Base-by-base conservation (phyloP, 768 basidiomycete species). In the Xerocomus potaroensis region DNA sequence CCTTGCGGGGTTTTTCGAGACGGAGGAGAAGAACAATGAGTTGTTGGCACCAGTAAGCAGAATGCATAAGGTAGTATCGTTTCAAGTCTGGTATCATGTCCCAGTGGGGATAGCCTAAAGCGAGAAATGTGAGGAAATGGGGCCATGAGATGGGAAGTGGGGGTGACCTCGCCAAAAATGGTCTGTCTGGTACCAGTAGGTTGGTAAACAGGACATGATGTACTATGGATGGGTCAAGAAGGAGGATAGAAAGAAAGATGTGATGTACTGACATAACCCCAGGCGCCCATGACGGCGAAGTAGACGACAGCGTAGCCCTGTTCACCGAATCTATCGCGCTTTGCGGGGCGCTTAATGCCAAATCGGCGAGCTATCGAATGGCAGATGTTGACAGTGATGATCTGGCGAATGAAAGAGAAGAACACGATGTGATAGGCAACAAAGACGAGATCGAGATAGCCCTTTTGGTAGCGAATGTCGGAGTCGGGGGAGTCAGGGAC, bases 11-110 rank as follows among this genome's bases (percentile, higher is more conserved):
- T 64, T 96, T 97, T 69, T 99, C 96, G 12, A 99, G 77, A 37
- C 83, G 72, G 11, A 94, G 77, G 3, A 87, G 69, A 8, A 97
- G 76, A 15, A 99, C 83, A 16, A 98, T 67, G 50, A 94, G 75
- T 64, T 99, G 93, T 61, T 98, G 94, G 38, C 82, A 78, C 96
- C 96, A 98, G 66, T 96, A 97, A 2, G 93, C 75, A 49, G 80
- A 78, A 62, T 99, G 95, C 71, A 93, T 79, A 46, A 99, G 82
- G 64, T 98, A 98, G 71, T 96, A 98, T 36, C 77, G 67, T 69
- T 99, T 99, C 56, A 98, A 70, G 51, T 82, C 77, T 0, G 83
- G 81, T 21, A 77, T 78, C 87, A 99, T 89, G 37, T 86, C 77
- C 84, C 87, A 90, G 60, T 89, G 81, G 15, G 94, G 94, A 60